A percentile compares a stretch with the other conserved stretches of the same genome.
These are phyloP conservation scores for Cyclotella atomus DNA, from an alignment of 108 stramenopile genomes.

Conservation along the genomic window DNA sequence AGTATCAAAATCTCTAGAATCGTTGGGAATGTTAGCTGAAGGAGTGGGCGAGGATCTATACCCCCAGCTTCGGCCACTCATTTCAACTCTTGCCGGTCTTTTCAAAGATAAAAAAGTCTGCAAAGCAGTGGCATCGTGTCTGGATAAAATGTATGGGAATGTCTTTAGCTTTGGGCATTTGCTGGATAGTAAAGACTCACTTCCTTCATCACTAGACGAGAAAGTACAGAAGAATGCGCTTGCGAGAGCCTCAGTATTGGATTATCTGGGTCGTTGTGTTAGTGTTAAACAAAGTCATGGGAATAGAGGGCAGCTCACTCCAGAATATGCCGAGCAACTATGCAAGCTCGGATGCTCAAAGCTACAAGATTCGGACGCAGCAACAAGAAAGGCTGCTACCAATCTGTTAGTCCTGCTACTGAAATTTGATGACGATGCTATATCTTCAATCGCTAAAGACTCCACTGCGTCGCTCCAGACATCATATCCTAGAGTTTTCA, in stretches of 20 bases:
- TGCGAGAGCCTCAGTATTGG: slow-evolving; percentile 61
- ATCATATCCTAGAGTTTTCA: slow-evolving; percentile 73
- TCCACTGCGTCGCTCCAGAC: slow-evolving; percentile 52
- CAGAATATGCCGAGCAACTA: slow-evolving; percentile 38
- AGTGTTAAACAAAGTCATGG: slow-evolving; percentile 52
- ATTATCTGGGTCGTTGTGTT: slow-evolving; percentile 76
- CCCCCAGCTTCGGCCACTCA: slow-evolving; percentile 73
- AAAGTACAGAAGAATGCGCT: slow-evolving; percentile 83
- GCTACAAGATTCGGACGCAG: slow-evolving; percentile 79
- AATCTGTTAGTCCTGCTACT: slow-evolving; percentile 58
- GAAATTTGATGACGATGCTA: slow-evolving; percentile 41
- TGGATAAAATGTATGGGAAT: slow-evolving; percentile 84
- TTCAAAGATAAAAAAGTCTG: slow-evolving; percentile 90
- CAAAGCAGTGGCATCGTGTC: slow-evolving; percentile 54
- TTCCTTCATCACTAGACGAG: slow-evolving; percentile 70
- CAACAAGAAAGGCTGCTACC: slow-evolving; percentile 69
- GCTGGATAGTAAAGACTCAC: slow-evolving; percentile 65
- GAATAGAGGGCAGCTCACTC: slow-evolving; percentile 53
- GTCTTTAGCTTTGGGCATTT: slow-evolving; percentile 79
- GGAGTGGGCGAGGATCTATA: slow-evolving; percentile 85
- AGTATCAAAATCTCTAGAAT: slow-evolving; percentile 69
- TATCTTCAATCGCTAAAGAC: slow-evolving; percentile 24
- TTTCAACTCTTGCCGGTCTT: slow-evolving; percentile 57
- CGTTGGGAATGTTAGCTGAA: slow-evolving; percentile 80
- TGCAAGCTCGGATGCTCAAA: slow-evolving; percentile 57